A percentile compares a stretch with the other conserved stretches of the same genome.
Evolutionary conservation across 2,329 filamentous ascomycete genomes (phyloP).

Genomic region (Sphaerulina musiva): DNA sequence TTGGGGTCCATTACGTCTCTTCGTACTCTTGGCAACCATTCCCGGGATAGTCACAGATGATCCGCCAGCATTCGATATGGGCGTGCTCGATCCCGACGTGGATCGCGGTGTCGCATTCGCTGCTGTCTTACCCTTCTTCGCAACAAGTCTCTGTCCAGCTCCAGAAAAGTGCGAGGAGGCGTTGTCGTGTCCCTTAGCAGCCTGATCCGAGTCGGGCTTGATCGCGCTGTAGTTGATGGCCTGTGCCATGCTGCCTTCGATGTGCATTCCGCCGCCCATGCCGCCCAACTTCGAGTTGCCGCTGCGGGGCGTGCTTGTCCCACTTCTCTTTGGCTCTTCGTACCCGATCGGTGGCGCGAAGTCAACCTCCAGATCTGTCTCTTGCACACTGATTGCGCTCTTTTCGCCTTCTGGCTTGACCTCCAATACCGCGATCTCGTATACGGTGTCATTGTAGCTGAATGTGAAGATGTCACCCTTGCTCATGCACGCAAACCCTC

Average conservation of each 20-base stretch:
- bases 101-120: constrained; percentile 23
- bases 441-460: constrained; percentile 88
- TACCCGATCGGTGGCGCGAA: constrained; percentile 93
- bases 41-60: constrained; percentile 32
- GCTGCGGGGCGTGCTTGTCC: constrained; percentile 80
- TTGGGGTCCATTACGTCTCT: constrained; percentile 69
- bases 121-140: constrained; percentile 70
- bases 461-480: constrained; percentile 95
- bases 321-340: constrained; percentile 73
- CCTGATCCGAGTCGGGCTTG: constrained; percentile 65
- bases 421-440: constrained; percentile 87
- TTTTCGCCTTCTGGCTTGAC: constrained; percentile 83
- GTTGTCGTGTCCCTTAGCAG: constrained; percentile 55
- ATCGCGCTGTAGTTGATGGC: constrained; percentile 95
- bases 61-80: constrained; percentile 52
- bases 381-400: constrained; percentile 81
- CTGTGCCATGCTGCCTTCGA: constrained; percentile 89
- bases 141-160: constrained; percentile 72
- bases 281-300: constrained; percentile 46
- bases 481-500: constrained; percentile 89
- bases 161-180: constrained; percentile 71
- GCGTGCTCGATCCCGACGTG: constrained; percentile 40
- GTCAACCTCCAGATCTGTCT: constrained; percentile 94
- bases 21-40: constrained; percentile 25
- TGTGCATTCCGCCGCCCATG: constrained; percentile 67